Evolutionary conservation across 495 filamentous ascomycete genomes (phyloP).

Genomic region (Rhizodiscina lignyota): DNA sequence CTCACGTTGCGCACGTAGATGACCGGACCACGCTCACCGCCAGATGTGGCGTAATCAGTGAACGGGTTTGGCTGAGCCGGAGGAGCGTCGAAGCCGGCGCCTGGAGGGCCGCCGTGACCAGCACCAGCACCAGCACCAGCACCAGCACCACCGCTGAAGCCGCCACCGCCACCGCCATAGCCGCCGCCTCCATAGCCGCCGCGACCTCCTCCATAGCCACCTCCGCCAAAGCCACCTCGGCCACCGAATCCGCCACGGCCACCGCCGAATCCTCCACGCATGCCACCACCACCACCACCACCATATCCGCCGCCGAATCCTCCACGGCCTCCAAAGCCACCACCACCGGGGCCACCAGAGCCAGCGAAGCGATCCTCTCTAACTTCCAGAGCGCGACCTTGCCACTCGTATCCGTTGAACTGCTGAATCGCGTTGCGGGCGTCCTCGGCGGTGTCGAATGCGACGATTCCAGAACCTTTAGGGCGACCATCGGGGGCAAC

Average conservation of each 20-base stretch:
- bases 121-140: constrained; percentile 8
- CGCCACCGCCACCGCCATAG: constrained; percentile 18
- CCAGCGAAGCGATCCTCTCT: constrained; percentile 87
- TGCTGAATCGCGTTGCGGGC: constrained; percentile 89
- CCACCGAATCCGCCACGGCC: constrained; percentile 28
- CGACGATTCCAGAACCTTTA: constrained; percentile 91
- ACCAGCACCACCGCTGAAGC: constrained; percentile 19
- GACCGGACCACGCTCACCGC: constrained; percentile 61
- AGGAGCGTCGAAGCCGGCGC: constrained; percentile 24
- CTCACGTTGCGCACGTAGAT: constrained; percentile 98
- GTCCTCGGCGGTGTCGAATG: constrained; percentile 87
- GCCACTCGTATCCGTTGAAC: constrained; percentile 98
- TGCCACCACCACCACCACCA: constrained; percentile 25
- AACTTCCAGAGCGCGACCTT: constrained; percentile 82
- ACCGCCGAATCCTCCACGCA: constrained; percentile 31
- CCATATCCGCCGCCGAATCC: constrained; percentile 25
- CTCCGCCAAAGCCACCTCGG: constrained; percentile 19
- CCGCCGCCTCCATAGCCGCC: constrained; percentile 26
- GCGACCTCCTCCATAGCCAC: constrained; percentile 8
- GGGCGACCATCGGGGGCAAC: constrained; percentile 81
- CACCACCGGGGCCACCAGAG: constrained; percentile 31
- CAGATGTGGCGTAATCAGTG: constrained; percentile 82
- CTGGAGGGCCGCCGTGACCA: constrained; percentile 26
- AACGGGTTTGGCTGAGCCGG: constrained; percentile 72
- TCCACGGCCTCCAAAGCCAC: constrained; percentile 38